These are phyloP conservation scores for Wickerhamomyces strasburgensis DNA, from an alignment of 805 yeast species.

Conservation along the genomic window DNA sequence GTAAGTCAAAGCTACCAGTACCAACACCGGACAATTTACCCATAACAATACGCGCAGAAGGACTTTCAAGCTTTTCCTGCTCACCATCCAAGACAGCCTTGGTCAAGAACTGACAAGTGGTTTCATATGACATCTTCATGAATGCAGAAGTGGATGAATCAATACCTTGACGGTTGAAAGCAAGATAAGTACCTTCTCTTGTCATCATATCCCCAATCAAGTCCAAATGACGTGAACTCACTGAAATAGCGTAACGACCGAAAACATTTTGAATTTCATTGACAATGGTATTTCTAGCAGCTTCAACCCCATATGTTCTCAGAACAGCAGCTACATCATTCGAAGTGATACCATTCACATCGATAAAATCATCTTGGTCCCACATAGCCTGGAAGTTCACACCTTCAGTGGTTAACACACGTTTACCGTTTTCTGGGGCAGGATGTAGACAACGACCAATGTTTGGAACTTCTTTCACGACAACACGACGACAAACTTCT, in stretches of 20 bases:
- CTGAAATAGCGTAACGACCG: conserved; percentile 93
- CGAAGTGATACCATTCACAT: conserved; percentile 83
- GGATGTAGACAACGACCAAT: conserved; percentile 95
- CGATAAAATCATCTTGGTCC: conserved; percentile 92
- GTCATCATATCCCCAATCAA: conserved; percentile 99
- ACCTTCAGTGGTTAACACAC: conserved; percentile 91
- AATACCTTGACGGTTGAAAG: conserved; percentile 98
- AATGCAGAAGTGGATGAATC: conserved; percentile 93
- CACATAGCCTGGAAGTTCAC: conserved; percentile 97
- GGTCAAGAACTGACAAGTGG: conserved; percentile 95
- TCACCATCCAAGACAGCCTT: conserved; percentile 94
- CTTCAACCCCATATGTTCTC: conserved; percentile 94
- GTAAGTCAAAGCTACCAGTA: conserved; percentile 90
- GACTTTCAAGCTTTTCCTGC: conserved; percentile 81
- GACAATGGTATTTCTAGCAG: conserved; percentile 96
- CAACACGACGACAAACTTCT: conserved; percentile 81
- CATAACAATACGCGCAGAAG: conserved; percentile 88
- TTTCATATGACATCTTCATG: conserved; percentile 98
- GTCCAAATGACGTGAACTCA: conserved; percentile 90
- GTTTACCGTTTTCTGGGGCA: conserved; percentile 59
- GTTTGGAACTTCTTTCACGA: conserved; percentile 85
- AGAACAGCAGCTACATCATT: conserved; percentile 92
- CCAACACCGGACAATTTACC: conserved; percentile 92
- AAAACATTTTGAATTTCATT: conserved; percentile 94
- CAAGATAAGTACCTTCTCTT: conserved; percentile 93